Conservation (phyloP, 2,329 filamentous ascomycete genomes). For the Exophiala sp. region DNA sequence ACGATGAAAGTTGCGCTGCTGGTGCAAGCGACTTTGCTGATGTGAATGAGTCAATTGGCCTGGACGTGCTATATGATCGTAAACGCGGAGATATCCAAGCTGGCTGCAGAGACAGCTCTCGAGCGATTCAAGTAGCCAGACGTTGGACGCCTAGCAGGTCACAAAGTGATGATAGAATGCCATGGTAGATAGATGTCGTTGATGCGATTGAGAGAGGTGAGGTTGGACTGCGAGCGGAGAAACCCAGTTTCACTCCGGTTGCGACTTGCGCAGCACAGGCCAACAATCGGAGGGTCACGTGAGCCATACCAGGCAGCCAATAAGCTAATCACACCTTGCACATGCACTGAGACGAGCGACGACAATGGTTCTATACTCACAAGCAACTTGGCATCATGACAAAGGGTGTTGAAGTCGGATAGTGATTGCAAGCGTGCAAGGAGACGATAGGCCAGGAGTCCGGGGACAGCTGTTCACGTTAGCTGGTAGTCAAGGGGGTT, state of each 20-base stretch:
- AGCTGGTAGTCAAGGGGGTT: constrained; percentile 6
- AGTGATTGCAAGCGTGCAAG: neutral
- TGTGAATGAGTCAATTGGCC: constrained; percentile 7
- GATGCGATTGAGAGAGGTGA: constrained; percentile 9
- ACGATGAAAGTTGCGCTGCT: neutral
- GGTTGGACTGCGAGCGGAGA: constrained; percentile 12
- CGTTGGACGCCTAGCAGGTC: constrained; percentile 41
- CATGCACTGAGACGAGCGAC: constrained; percentile 12
- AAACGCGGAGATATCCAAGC: constrained; percentile 41
- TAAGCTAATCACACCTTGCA: constrained; percentile 13
- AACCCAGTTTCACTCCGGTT: constrained; percentile 10
- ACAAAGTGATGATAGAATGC: constrained; percentile 23
- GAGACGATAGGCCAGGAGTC: neutral
- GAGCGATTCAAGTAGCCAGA: constrained; percentile 41
- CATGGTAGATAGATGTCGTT: constrained; percentile 29
- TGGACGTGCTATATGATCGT: constrained; percentile 38
- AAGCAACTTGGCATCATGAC: neutral
- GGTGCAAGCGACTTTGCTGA: constrained; percentile 1
- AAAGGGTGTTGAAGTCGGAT: constrained; percentile 5
- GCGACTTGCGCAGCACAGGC: constrained; percentile 3
- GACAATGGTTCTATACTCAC: constrained; percentile 14
- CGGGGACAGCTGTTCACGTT: constrained; percentile 11
- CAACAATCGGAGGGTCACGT: constrained; percentile 2
- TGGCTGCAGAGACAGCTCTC: constrained; percentile 42
- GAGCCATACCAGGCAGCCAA: constrained; percentile 10